Conservation (phyloP, 148 eudicot genomes). For the Silene latifolia region DNA sequence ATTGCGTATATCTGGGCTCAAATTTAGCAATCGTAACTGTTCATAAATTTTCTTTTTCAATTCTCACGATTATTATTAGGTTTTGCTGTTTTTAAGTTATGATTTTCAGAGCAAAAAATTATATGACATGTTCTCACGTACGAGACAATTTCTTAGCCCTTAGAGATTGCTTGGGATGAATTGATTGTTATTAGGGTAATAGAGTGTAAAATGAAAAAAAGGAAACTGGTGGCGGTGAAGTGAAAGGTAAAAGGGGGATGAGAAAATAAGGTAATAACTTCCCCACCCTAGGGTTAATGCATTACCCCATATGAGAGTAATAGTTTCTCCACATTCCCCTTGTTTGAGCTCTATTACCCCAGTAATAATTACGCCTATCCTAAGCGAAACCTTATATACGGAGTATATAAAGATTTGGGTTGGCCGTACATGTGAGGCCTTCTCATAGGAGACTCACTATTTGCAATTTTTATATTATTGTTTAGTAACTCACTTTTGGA, state of each 20-base stretch:
- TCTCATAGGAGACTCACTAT: background rate
- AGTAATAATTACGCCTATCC: background rate
- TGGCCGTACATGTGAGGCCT: background rate
- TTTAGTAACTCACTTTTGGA: background rate
- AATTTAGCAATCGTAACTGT: background rate
- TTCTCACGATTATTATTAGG: background rate
- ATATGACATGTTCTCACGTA: background rate
- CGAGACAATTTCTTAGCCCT: too few species aligned
- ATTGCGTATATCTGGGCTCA: background rate
- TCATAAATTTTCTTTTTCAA: too few species aligned
- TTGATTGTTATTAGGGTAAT: too few species aligned
- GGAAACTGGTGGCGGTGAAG: too few species aligned
- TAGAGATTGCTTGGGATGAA: too few species aligned
- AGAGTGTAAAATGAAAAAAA: too few species aligned
- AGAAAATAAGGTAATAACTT: too few species aligned
- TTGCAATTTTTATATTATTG: background rate
- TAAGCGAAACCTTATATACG: too few species aligned
- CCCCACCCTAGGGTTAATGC: too few species aligned
- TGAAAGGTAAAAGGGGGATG: too few species aligned
- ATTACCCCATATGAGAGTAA: background rate
- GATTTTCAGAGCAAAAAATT: background rate
- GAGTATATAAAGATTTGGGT: background rate
- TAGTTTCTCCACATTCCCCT: background rate
- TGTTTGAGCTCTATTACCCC: background rate
- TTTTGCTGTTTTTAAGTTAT: background rate